Base-by-base conservation (phyloP, 441 rosid genomes). In the Daphne laureola region DNA sequence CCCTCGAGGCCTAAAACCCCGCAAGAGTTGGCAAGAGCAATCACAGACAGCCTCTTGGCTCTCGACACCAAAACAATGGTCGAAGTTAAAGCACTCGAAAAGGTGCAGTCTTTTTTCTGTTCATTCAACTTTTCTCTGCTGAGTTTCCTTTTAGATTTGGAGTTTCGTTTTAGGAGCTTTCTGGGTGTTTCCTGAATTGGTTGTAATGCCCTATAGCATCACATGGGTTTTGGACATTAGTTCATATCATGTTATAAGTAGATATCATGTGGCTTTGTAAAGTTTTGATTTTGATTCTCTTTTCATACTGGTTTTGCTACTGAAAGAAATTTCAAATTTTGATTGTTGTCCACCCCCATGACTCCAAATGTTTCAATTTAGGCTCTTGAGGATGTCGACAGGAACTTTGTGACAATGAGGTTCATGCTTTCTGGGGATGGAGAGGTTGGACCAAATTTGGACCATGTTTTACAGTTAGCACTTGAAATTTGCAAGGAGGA, bases 351-450 rank as follows among this genome's bases (percentile, higher is more conserved):
- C 25, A 21, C 25, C 2, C 25, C 25, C 8, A 31, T 31, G 11
- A 31, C 1, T 9, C 18, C 45, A 8, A 45, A 31, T 57, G 26
- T 7, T 36, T 7, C 11, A 31, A 9, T 12, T 21, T 59, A 86
- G 97, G 95, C 95, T 48, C 44, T 76, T 65, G 97, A 89, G 62
- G 97, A 86, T 73, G 79, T 86, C 59, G 92, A 86, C 69, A 89
- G 84, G 91, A 86, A 89, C 63, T 72, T 84, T 58, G 70, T 69
- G 43, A 74, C 76, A 51, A 54, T 84, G 72, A 80, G 81, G 67
- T 72, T 71, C 58, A 78, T 89, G 83, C 77, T 89, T 35, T 65
- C 79, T 42, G 97, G 97, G 57, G 97, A 89, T 66, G 82, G 78
- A 35, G 97, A 86, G 73, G 77, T 61, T 63, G 97, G 86, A 48